phyloP scores from a whole-genome alignment of 1,139 yeast species.

The Arxiozyma bovina region DNA sequence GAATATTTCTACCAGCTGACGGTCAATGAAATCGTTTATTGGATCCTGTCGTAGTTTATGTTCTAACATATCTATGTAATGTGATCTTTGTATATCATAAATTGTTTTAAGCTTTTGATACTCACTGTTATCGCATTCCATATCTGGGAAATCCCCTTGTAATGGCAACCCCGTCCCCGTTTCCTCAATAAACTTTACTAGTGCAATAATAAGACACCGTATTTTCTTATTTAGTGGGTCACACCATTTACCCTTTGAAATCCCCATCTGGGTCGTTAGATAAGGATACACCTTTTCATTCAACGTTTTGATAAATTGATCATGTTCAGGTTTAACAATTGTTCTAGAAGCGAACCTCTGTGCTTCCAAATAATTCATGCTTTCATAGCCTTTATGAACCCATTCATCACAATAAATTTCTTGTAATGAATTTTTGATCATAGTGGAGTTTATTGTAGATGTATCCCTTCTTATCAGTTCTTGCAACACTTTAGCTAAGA shows the following conservation, averaged over 20 bases:
- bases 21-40: neutral
- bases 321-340: slow-evolving; percentile 11
- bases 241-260: slow-evolving; percentile 1
- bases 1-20: slow-evolving; percentile 3
- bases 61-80: slow-evolving; percentile 22
- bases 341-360: slow-evolving; percentile 49
- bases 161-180: slow-evolving; percentile 34
- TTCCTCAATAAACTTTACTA: slow-evolving; percentile 41
- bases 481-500: slow-evolving; percentile 40
- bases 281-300: neutral
- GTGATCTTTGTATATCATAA: neutral
- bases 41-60: neutral
- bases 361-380: slow-evolving; percentile 69
- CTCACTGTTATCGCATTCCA: slow-evolving; percentile 36
- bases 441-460: slow-evolving; percentile 7
- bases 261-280: neutral
- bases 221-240: slow-evolving; percentile 34
- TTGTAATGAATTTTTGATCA: neutral
- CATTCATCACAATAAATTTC: slow-evolving; percentile 27
- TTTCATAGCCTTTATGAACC: slow-evolving; percentile 36
- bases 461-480: neutral
- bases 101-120: neutral
- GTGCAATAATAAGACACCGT: slow-evolving; percentile 55
- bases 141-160: slow-evolving; percentile 74
- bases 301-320: neutral